Evolutionary conservation across 768 basidiomycete species (phyloP).

Genomic region (Thelephora ganbajun): DNA sequence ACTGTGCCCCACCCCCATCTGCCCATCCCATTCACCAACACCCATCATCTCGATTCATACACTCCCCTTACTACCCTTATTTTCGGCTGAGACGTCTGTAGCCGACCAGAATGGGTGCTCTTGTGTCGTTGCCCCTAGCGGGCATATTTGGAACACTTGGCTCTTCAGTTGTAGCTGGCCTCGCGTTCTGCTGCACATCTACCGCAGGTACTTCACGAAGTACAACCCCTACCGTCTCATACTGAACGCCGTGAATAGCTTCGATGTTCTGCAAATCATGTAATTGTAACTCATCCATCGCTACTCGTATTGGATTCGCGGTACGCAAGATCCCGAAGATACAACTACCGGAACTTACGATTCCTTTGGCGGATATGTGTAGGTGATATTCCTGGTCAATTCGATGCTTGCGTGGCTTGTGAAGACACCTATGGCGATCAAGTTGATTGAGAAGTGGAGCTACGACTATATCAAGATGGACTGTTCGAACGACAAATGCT

Average conservation of each 20-base stretch:
- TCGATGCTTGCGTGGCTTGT: constrained; percentile 96
- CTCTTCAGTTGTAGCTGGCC: constrained; percentile 69
- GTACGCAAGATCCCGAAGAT: constrained; percentile 28
- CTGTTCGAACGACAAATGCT: constrained; percentile 85
- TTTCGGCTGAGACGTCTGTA: background rate
- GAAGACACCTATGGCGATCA: constrained; percentile 79
- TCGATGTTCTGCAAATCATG: constrained; percentile 98
- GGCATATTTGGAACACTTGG: constrained; percentile 59
- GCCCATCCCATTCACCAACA: too few relatives aligned
- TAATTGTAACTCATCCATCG: constrained; percentile 98
- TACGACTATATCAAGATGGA: constrained; percentile 99
- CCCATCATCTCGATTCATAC: too few relatives aligned
- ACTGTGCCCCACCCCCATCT: too few relatives aligned
- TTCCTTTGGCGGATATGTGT: background rate
- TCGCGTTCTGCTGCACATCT: constrained; percentile 80
- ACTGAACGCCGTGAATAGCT: constrained; percentile 28
- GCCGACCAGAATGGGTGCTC: constrained; percentile 43
- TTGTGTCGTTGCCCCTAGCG: constrained; percentile 60
- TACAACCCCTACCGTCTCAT: background rate
- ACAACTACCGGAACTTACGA: background rate
- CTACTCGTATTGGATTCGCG: constrained; percentile 90
- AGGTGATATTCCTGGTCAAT: constrained; percentile 93
- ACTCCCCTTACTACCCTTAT: too few relatives aligned
- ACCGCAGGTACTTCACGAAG: constrained; percentile 46
- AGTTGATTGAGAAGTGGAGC: constrained; percentile 81